Percentiles rank a stretch among this genome's conserved stretches.
Conservation (phyloP, 106 monocot genomes). For the Dendrobium huoshanense region DNA sequence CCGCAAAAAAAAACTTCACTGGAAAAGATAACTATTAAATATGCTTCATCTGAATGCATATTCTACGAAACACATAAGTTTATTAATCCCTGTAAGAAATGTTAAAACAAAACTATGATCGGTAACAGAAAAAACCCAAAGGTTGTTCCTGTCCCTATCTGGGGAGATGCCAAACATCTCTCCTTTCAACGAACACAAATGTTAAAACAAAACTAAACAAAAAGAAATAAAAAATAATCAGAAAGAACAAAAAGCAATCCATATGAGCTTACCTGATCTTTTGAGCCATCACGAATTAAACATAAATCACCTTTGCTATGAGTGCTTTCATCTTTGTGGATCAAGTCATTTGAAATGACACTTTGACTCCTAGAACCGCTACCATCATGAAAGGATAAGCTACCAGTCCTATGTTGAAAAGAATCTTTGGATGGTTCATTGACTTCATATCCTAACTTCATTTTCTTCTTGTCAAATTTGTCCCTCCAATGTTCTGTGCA, state of each 20-base stretch:
- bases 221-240: neutral
- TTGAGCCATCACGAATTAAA: neutral
- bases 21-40: no score
- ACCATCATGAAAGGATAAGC: neutral
- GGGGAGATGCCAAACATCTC: no score
- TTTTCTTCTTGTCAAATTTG: neutral
- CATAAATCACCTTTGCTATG: neutral
- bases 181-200: no score
- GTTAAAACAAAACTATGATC: no score
- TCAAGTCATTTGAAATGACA: neutral
- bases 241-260: neutral
- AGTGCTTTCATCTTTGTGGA: neutral
- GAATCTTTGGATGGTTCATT: neutral
- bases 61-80: no score
- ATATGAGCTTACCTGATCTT: neutral
- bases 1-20: no score
- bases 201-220: neutral
- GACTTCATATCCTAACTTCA: neutral
- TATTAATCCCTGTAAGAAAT: no score
- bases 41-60: no score
- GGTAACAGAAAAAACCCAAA: no score
- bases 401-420: neutral
- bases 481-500: neutral
- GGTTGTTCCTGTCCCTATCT: no score
- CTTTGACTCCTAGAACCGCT: neutral